Evolutionary conservation across 2,329 filamentous ascomycete species (phyloP), one percentile per base, ranked within the genome.

Genomic region (Sporothrix variecibatus): DNA sequence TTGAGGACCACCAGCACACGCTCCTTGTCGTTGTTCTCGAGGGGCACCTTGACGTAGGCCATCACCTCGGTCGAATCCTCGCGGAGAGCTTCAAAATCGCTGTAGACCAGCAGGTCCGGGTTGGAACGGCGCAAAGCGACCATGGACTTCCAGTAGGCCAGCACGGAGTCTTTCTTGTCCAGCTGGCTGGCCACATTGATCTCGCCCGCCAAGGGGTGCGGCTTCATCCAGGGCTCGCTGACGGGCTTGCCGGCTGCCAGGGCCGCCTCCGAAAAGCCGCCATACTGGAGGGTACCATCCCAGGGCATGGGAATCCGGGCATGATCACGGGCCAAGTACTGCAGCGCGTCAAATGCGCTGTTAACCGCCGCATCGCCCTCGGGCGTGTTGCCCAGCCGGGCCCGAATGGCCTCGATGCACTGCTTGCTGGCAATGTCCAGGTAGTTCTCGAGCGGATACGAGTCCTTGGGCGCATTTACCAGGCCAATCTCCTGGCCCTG

Each of bases 241-340:
- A 60, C 56, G 9, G 28, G 12, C 56, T 34, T 34, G 12, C 56
- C 56, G 28, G 78, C 77, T 7, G 76, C 78, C 70, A 83, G 84
- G 0, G 81, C 83, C 0, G 82, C 76, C 72, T 82, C 81, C 7
- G 89, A 90, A 82, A 93, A 93, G 1, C 91, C 91, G 0, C 88
- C 89, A 76, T 90, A 85, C 0, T 83, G 80, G 28, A 64, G 64
- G 0, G 82, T 81, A 0, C 80, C 84, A 72, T 85, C 85, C 91
- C 91, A 93, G 76, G 91, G 90, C 83, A 93, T 89, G 0, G 91
- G 91, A 2, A 89, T 86, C n/a, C 91, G 85, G 8, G 90, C 86
- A 78, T 93, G 88, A 79, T 93, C 91, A 43, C 90, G 84, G 4
- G 86, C 90, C 40, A 92, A 86, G 74, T 86, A 84, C 76, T 89